Conservation (phyloP, 2,329 filamentous ascomycete genomes). For the Alternaria gansuensis region DNA sequence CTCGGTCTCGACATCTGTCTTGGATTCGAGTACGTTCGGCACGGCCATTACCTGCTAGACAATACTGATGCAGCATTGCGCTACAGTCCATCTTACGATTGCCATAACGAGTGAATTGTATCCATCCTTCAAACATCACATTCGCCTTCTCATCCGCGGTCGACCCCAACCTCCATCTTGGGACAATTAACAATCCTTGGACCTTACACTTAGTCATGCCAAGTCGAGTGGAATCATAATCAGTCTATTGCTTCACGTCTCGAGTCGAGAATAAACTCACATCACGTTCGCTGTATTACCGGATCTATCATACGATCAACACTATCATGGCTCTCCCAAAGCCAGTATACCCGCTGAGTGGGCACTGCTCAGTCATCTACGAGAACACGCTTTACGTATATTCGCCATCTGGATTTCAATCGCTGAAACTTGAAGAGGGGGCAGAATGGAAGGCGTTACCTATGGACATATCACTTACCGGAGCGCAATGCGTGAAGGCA, state of each 20-base stretch:
- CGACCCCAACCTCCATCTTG: slow-evolving; percentile 1
- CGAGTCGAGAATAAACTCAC: slow-evolving; percentile 29
- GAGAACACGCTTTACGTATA: slow-evolving; percentile 87
- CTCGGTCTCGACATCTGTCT: slow-evolving; percentile 27
- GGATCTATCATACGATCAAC: slow-evolving; percentile 20
- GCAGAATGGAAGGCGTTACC: slow-evolving; percentile 74
- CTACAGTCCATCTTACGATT: slow-evolving; percentile 22
- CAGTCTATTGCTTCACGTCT: slow-evolving; percentile 31
- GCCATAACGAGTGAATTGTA: slow-evolving; percentile 3
- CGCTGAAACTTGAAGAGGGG: slow-evolving; percentile 72
- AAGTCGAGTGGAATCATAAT: slow-evolving; percentile 34
- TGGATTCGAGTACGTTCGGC: slow-evolving; percentile 34
- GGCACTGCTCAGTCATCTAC: slow-evolving; percentile 82
- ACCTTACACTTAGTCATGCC: slow-evolving; percentile 43
- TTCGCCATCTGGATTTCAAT: slow-evolving; percentile 77
- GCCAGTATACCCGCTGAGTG: slow-evolving; percentile 73
- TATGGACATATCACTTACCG: slow-evolving; percentile 74
- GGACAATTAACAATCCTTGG: slow-evolving; percentile 7
- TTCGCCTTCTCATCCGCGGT: slow-evolving; percentile 5
- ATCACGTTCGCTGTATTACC: slow-evolving; percentile 30
- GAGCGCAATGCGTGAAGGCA: slow-evolving; percentile 79
- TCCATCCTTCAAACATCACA: slow-evolving; percentile 11
- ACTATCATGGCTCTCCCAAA: slow-evolving; percentile 73
- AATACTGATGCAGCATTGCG: slow-evolving; percentile 31
- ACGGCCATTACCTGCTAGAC: slow-evolving; percentile 23